Conservation (phyloP, 2,329 filamentous ascomycete genomes). For the Fusarium setosum region DNA sequence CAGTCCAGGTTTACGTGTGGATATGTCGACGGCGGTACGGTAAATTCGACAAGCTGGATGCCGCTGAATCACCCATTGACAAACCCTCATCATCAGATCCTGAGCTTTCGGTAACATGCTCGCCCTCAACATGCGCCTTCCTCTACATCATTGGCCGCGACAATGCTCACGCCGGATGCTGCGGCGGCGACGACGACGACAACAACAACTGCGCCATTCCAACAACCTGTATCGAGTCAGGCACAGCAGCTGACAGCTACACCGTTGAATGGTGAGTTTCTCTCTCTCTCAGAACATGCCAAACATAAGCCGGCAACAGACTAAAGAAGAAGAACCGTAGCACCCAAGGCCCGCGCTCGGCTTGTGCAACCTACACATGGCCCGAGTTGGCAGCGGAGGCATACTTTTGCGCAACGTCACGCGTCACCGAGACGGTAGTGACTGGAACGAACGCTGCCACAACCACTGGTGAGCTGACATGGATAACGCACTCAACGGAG, state of each 20-base stretch:
- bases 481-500: too few relatives aligned
- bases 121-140: not conserved
- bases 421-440: conserved; percentile 7
- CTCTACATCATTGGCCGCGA: not conserved
- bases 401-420: conserved; percentile 15
- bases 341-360: not conserved
- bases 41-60: not conserved
- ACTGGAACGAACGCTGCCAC: not conserved
- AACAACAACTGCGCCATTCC: conserved; percentile 14
- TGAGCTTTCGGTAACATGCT: not conserved
- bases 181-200: not conserved
- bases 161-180: conserved; percentile 15
- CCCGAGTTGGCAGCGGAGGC: not conserved
- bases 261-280: conserved; percentile 14
- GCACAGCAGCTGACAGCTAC: not conserved
- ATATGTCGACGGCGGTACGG: conserved; percentile 13
- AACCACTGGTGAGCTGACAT: too few relatives aligned
- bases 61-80: not conserved
- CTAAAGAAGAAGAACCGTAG: not conserved
- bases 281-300: too few relatives aligned
- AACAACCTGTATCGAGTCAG: conserved; percentile 23
- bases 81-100: not conserved
- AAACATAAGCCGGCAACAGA: not conserved
- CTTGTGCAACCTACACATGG: conserved; percentile 30
- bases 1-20: not conserved